phyloP scores from a whole-genome alignment of 129 eudicot genomes.

The Chrysanthemum makinoi region DNA sequence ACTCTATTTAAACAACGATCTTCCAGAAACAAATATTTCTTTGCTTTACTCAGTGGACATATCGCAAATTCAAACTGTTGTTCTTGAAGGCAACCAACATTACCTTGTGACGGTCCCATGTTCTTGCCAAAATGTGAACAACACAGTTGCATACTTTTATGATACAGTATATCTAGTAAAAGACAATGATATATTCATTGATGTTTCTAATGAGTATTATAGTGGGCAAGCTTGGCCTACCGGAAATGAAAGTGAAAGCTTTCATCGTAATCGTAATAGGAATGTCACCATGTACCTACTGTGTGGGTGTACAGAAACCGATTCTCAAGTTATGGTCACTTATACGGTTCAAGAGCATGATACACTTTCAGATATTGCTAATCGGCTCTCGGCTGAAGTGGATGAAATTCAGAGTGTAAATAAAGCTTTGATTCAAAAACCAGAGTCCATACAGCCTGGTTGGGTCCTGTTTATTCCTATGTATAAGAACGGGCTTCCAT shows the following conservation, averaged over 20 bases:
- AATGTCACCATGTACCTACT: constrained; percentile 48
- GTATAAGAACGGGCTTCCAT: constrained; percentile 51
- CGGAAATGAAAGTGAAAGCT: constrained; percentile 32
- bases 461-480: constrained; percentile 68
- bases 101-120: constrained; percentile 57
- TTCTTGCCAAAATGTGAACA: constrained; percentile 58
- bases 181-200: constrained; percentile 37
- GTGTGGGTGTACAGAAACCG: constrained; percentile 64
- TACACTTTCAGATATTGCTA: constrained; percentile 52
- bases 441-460: constrained; percentile 39
- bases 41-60: constrained; percentile 40
- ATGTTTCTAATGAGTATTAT: constrained; percentile 46
- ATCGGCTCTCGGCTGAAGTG: constrained; percentile 48
- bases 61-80: constrained; percentile 41
- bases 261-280: background rate
- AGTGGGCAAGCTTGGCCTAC: constrained; percentile 70
- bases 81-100: constrained; percentile 33
- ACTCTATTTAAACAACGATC: constrained; percentile 63
- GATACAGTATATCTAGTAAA: constrained; percentile 42
- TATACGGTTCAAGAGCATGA: constrained; percentile 61
- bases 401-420: constrained; percentile 46
- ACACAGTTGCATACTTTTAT: constrained; percentile 59
- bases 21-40: constrained; percentile 33
- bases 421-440: constrained; percentile 29
- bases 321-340: constrained; percentile 57